Base-by-base conservation (phyloP, 768 basidiomycete genomes). In the Cyathus striatus region DNA sequence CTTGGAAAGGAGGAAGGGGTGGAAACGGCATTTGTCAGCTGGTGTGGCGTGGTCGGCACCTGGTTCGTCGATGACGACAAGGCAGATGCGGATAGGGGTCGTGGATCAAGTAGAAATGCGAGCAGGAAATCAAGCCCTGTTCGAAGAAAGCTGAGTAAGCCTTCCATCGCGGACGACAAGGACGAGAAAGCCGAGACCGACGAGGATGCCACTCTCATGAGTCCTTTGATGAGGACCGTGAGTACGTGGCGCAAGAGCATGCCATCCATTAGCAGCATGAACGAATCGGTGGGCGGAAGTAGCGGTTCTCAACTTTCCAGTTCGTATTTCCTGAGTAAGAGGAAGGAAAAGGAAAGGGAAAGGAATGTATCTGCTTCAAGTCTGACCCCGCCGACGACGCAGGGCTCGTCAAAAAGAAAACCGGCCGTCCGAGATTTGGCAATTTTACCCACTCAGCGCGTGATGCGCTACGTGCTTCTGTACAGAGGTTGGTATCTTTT, bases 381-480 rank as follows among this genome's bases (percentile, higher is more conserved):
- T 37, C 36, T 25, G 18, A 25, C 6, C 17, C 42, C 3, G 6
- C 33, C 5, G 32, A 37, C 18, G 40, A 16, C 26, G 16, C 9
- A 25, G 18, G 27, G 33, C 21, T 9, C 46, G 22, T 17, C 40
- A 21, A 42, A 42, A 41, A 48, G 47, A n/a, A 59, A 53, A 30
- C 61, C 59, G 2, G 45, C 57, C 24, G 69, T 81, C n/a, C 64
- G 79, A 40, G 83, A 85, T 48, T 60, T 85, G 6, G 83, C 79
- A 2, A 84, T 85, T 48, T 60, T 79, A 45, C 83, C 83, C 10
- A 75, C 76, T 7, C 83, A 85, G 57, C 63, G 83, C 23, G 70
- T 83, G n/a, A 78, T 75, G 65, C 69, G 83, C 49, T 85, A 85
- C 53, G 83, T 81, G 3, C 48, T 85, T 32, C 61, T 83, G 32